phyloP scores from a whole-genome alignment of 2,329 filamentous ascomycete species.

The Simplicillium aogashimaense region DNA sequence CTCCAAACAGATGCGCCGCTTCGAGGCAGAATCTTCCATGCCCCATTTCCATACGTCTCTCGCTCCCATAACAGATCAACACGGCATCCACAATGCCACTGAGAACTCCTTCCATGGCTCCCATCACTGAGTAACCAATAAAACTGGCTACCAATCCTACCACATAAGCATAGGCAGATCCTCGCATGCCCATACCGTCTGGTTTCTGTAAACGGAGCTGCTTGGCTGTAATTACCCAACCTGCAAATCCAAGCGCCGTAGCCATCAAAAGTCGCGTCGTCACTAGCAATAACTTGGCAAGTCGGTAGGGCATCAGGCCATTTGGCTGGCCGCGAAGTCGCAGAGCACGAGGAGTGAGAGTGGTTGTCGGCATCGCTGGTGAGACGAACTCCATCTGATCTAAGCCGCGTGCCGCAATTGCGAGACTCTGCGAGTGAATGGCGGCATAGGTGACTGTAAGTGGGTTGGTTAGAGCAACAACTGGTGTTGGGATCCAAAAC shows the following conservation, averaged over 20 bases:
- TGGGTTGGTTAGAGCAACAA: slow-evolving; percentile 81
- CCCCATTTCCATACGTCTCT: slow-evolving; percentile 58
- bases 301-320: slow-evolving; percentile 72
- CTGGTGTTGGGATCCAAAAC: slow-evolving; percentile 73
- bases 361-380: slow-evolving; percentile 63
- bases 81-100: slow-evolving; percentile 81
- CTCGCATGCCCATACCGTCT: slow-evolving; percentile 47
- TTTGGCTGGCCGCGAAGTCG: slow-evolving; percentile 29
- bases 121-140: slow-evolving; percentile 89
- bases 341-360: slow-evolving; percentile 47
- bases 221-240: slow-evolving; percentile 91
- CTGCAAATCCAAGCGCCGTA: slow-evolving; percentile 79
- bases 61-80: slow-evolving; percentile 90
- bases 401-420: slow-evolving; percentile 67
- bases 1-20: slow-evolving; percentile 80
- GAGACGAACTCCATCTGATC: slow-evolving; percentile 75
- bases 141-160: slow-evolving; percentile 87
- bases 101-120: slow-evolving; percentile 81
- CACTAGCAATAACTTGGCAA: slow-evolving; percentile 85
- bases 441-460: slow-evolving; percentile 86
- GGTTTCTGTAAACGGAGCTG: slow-evolving; percentile 55
- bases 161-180: slow-evolving; percentile 89
- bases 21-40: slow-evolving; percentile 81
- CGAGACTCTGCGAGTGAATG: slow-evolving; percentile 80
- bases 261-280: slow-evolving; percentile 89